Percentiles rank a stretch among this genome's conserved stretches.
Evolutionary conservation across 2,329 filamentous ascomycete genomes (phyloP).

Genomic region (Aphanoascus verrucosus): DNA sequence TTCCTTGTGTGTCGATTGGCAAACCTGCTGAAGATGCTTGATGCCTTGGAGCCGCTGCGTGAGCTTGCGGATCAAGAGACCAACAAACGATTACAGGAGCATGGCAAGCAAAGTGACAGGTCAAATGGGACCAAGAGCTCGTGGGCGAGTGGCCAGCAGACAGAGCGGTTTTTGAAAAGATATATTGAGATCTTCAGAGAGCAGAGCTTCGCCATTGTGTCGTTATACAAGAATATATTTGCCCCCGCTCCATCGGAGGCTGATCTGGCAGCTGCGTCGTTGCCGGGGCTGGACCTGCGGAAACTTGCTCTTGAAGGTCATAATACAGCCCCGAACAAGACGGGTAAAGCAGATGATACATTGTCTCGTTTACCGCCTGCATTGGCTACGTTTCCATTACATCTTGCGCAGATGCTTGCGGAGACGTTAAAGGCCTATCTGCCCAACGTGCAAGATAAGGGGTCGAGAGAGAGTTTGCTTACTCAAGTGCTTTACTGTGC

Average conservation of each 20-base stretch:
- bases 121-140: constrained; percentile 16
- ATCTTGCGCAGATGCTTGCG: constrained; percentile 70
- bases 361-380: constrained; percentile 57
- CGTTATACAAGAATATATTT: constrained; percentile 87
- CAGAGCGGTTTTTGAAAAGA: constrained; percentile 83
- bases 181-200: constrained; percentile 97
- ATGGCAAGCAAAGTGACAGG: constrained; percentile 18
- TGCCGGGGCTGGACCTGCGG: constrained; percentile 23
- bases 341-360: constrained; percentile 19
- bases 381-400: constrained; percentile 70
- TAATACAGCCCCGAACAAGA: background rate
- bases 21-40: constrained; percentile 67
- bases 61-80: constrained; percentile 85
- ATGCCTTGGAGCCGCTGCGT: constrained; percentile 71
- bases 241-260: constrained; percentile 43
- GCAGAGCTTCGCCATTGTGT: constrained; percentile 91
- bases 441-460: constrained; percentile 67
- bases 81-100: constrained; percentile 31
- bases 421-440: constrained; percentile 67
- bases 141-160: constrained; percentile 64
- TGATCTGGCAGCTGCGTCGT: constrained; percentile 20
- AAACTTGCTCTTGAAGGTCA: constrained; percentile 2
- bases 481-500: constrained; percentile 92
- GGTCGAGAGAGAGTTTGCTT: constrained; percentile 72
- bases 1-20: constrained; percentile 79